Evolutionary conservation across 306 rosid species (phyloP), one percentile per base, ranked within the genome.

Genomic region (Cicer arietinum): DNA sequence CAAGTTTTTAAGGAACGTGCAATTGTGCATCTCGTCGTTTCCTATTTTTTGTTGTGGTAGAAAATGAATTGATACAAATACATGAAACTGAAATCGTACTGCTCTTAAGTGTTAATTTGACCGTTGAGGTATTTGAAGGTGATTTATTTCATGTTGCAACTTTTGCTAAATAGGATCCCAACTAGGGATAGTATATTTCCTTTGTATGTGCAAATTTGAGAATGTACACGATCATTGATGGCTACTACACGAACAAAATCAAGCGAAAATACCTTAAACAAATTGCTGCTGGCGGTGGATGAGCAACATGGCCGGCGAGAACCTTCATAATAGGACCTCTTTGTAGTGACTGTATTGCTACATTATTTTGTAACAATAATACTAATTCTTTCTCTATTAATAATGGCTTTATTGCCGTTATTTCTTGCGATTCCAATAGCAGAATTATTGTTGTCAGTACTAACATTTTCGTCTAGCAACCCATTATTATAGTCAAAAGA

Each of bases 331-430:
- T 78, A 0, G 81, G 46, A 6, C 81, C 86, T 80, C 84, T 45
- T 47, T 35, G 87, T 1, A 84, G 77, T 7, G 84, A 76, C 3
- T 80, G 79, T 12, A 67, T 14, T 48, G 37, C 4, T 18, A 67
- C 6, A 10, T 13, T 76, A 9, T 67, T 46, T 7, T 60, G 43
- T 2, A 60, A 37, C 11, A 35, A 60, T 3, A 60, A 35, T 10
- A 30, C 6, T 30, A 60, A 7, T 35, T 35, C 39, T 5, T 62
- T 62, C 77, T 70, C 80, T 60, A 66, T 75, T 13, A 84, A 51
- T 53, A 84, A 51, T 54, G 74, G 73, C 69, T 84, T 80, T 17
- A 18, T 10, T 39, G 74, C 87, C 39, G 25, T 20, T 66, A 61
- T 67, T 37, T 80, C 47, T 1, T 76, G 77, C 2, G 37, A 14